Conservation (phyloP, 176 grass and related monocot species). For the Neostapfia colusana region DNA sequence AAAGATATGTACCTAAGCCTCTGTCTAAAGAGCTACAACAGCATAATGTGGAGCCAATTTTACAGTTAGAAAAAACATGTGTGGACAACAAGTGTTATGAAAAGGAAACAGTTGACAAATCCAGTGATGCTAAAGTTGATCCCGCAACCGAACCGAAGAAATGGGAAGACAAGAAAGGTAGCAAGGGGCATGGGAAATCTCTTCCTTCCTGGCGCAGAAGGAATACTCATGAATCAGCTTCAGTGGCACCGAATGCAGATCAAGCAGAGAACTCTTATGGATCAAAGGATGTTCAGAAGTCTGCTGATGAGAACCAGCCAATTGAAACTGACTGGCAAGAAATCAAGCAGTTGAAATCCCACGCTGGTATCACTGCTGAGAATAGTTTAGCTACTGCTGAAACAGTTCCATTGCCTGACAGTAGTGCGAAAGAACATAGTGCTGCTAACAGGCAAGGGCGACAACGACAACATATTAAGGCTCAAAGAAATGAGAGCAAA, state of each 20-base stretch:
- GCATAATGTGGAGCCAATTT: constrained; percentile 48
- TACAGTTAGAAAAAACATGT: constrained; percentile 29
- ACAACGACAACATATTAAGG: constrained; percentile 56
- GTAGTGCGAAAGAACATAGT: constrained; percentile 48
- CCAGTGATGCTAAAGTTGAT: constrained; percentile 49
- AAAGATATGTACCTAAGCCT: constrained; percentile 97
- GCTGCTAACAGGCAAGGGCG: constrained; percentile 49
- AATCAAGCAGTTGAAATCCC: constrained; percentile 41
- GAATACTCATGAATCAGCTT: constrained; percentile 56
- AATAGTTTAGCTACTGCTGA: constrained; percentile 35
- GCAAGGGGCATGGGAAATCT: constrained; percentile 59
- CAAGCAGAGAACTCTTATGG: constrained; percentile 33
- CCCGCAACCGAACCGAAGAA: constrained; percentile 48
- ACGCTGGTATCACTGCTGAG: constrained; percentile 29
- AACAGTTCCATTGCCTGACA: constrained; percentile 25
- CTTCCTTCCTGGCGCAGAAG: constrained; percentile 92
- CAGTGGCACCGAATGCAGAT: constrained; percentile 39
- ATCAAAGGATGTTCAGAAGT: constrained; percentile 44
- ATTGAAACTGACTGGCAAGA: constrained; percentile 39
- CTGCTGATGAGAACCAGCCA: constrained; percentile 36
- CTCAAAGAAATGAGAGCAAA: constrained; percentile 51
- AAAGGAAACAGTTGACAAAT: constrained; percentile 43
- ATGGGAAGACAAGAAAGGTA: constrained; percentile 67
- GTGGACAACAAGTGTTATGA: constrained; percentile 37
- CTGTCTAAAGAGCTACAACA: constrained; percentile 76